Percentiles rank a stretch among this genome's conserved stretches.
phyloP scores from a whole-genome alignment of 768 basidiomycete genomes.

The Galerina marginata region DNA sequence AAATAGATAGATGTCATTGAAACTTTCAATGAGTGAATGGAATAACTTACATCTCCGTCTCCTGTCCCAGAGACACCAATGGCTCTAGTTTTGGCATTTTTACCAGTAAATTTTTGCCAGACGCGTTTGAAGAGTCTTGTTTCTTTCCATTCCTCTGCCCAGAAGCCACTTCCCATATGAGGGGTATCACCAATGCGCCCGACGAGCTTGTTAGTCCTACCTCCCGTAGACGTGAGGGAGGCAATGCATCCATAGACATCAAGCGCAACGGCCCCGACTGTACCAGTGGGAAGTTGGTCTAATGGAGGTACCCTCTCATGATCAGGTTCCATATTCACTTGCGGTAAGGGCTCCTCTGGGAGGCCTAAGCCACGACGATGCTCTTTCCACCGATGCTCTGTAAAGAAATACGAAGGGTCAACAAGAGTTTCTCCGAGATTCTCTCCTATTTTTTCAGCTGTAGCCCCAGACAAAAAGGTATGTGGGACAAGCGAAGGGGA shows the following conservation, averaged over 20 bases:
- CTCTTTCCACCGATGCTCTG: slow-evolving; percentile 75
- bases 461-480: slow-evolving; percentile 68
- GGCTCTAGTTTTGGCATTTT: slow-evolving; percentile 36
- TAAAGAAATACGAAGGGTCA: slow-evolving; percentile 81
- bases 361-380: slow-evolving; percentile 76
- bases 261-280: slow-evolving; percentile 85
- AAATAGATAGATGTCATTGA: neutral
- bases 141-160: slow-evolving; percentile 78
- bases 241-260: slow-evolving; percentile 78
- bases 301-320: slow-evolving; percentile 33
- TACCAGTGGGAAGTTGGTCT: slow-evolving; percentile 73
- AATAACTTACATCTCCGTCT: slow-evolving; percentile 72
- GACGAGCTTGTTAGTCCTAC: slow-evolving; percentile 81
- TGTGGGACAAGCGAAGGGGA: slow-evolving; percentile 67
- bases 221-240: slow-evolving; percentile 79
- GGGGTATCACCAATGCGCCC: slow-evolving; percentile 89
- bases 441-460: slow-evolving; percentile 66
- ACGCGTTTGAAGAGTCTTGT: slow-evolving; percentile 34
- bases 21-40: neutral
- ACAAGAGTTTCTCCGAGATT: slow-evolving; percentile 62
- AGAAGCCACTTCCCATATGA: slow-evolving; percentile 77
- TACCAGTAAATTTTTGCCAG: slow-evolving; percentile 36
- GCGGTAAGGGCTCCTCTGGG: slow-evolving; percentile 66
- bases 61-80: slow-evolving; percentile 87
- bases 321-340: neutral